Evolutionary conservation across 129 eudicot genomes (phyloP).

Genomic region (Helichrysum umbraculigerum): DNA sequence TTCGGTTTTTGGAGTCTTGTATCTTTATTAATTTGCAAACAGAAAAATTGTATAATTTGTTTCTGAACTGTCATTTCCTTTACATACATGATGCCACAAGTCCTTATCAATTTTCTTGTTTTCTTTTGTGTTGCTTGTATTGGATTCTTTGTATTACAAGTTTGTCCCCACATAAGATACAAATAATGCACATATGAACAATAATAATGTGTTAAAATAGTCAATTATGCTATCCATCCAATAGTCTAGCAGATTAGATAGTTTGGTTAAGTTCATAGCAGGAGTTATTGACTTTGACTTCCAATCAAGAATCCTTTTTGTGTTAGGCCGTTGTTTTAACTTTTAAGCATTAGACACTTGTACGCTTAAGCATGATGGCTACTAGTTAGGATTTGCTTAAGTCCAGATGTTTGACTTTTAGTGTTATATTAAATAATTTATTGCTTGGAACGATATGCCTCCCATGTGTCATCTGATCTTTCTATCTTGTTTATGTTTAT

Average conservation of each 20-base stretch:
- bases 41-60: constrained; percentile 31
- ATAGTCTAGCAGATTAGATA: constrained; percentile 24
- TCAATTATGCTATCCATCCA: constrained; percentile 16
- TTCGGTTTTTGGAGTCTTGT: constrained; percentile 29
- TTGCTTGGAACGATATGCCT: constrained; percentile 20
- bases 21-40: constrained; percentile 34
- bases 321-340: not conserved
- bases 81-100: constrained; percentile 29
- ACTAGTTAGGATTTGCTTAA: constrained; percentile 8
- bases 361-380: constrained; percentile 19
- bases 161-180: constrained; percentile 32
- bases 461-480: constrained; percentile 21
- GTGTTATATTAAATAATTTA: constrained; percentile 16
- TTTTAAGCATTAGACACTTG: constrained; percentile 11
- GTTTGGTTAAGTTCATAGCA: constrained; percentile 9
- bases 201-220: constrained; percentile 14
- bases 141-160: constrained; percentile 37
- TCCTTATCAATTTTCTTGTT: constrained; percentile 34
- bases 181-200: constrained; percentile 31
- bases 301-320: constrained; percentile 9
- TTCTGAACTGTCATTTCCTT: constrained; percentile 27
- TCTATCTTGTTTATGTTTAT: constrained; percentile 22
- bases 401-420: constrained; percentile 21
- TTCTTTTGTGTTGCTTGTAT: constrained; percentile 30
- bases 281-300: constrained; percentile 37